phyloP scores from a whole-genome alignment of 805 yeast genomes.

The Yamadazyma akitaensis region DNA sequence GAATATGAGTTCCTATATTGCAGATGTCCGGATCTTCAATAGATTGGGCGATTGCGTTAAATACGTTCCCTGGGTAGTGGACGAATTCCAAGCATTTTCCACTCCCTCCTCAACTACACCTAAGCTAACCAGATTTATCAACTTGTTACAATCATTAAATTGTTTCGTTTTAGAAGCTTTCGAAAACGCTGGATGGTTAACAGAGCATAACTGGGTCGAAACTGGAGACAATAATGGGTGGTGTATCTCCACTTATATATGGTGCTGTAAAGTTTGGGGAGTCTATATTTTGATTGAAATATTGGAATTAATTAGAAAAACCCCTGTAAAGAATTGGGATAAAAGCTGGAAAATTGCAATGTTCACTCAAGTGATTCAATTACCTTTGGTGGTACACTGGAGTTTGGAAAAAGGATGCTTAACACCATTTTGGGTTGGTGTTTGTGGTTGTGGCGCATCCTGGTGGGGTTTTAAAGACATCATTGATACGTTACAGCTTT shows the following conservation, averaged over 20 bases:
- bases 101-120: constrained; percentile 21
- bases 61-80: constrained; percentile 44
- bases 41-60: constrained; percentile 40
- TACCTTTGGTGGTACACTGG: constrained; percentile 45
- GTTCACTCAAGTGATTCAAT: constrained; percentile 36
- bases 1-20: constrained; percentile 31
- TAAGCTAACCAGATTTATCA: constrained; percentile 24
- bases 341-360: constrained; percentile 32
- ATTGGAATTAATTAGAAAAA: constrained; percentile 38
- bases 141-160: constrained; percentile 37
- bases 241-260: constrained; percentile 42
- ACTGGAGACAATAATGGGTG: constrained; percentile 38
- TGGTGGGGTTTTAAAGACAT: constrained; percentile 39
- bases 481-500: constrained; percentile 35
- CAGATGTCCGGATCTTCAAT: constrained; percentile 42
- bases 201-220: constrained; percentile 45
- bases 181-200: constrained; percentile 45
- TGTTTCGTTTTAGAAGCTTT: constrained; percentile 38
- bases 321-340: constrained; percentile 37
- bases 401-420: constrained; percentile 43
- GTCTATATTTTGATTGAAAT: constrained; percentile 37
- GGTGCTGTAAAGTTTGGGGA: constrained; percentile 47
- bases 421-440: constrained; percentile 46
- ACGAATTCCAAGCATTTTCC: constrained; percentile 30
- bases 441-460: constrained; percentile 44